Conservation (phyloP, 768 basidiomycete genomes). For the Kockovaella imperatae region DNA sequence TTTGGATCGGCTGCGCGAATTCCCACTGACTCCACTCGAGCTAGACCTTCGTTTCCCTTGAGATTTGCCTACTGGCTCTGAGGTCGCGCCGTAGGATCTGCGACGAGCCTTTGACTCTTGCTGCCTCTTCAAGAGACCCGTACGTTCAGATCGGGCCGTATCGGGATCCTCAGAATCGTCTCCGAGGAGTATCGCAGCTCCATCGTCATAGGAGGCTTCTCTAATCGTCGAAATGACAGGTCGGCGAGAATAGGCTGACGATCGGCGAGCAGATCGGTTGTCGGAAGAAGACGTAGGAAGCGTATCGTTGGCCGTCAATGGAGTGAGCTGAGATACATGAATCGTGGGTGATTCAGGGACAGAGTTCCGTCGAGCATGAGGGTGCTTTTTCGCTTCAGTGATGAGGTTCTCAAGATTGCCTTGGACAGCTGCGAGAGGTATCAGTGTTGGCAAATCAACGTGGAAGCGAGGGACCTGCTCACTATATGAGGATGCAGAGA, state of each 20-base stretch:
- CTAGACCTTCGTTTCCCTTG: conserved; percentile 1
- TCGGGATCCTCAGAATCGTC: conserved; percentile 26
- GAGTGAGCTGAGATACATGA: neutral
- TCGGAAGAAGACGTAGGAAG: neutral
- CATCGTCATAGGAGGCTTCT: conserved; percentile 27
- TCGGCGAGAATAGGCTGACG: neutral
- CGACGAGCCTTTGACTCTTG: conserved; percentile 5
- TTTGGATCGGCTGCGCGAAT: conserved; percentile 7
- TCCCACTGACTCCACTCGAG: conserved; percentile 9
- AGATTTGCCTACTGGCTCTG: conserved; percentile 10
- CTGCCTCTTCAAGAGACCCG: conserved; percentile 7
- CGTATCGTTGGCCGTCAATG: conserved; percentile 1
- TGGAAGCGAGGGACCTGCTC: conserved; percentile 4
- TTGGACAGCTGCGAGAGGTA: conserved; percentile 25
- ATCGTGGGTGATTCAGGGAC: conserved; percentile 4
- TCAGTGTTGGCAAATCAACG: neutral
- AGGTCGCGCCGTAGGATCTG: conserved; percentile 15
- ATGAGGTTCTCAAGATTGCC: conserved; percentile 39
- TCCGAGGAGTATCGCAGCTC: conserved; percentile 18
- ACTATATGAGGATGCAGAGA: conserved; percentile 39
- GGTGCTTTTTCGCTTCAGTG: conserved; percentile 20
- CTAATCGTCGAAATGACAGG: conserved; percentile 19
- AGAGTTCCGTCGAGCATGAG: conserved; percentile 22
- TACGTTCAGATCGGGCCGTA: conserved; percentile 8
- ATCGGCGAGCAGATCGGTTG: neutral